These are phyloP conservation scores for Centaurea solstitialis DNA, from an alignment of 129 eudicot genomes.

Conservation along the genomic window DNA sequence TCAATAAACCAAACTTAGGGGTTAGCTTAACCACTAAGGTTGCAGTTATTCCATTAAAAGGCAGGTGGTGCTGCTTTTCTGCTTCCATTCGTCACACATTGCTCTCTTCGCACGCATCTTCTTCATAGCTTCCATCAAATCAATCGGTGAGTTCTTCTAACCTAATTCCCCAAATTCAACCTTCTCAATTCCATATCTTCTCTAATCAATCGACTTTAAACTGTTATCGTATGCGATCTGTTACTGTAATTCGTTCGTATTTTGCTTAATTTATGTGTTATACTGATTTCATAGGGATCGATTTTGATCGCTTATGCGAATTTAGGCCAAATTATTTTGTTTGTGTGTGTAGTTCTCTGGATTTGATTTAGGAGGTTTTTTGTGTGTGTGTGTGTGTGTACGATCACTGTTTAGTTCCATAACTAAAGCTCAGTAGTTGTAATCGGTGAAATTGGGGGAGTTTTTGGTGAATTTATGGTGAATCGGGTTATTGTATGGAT, in stretches of 20 bases:
- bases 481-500: neutral
- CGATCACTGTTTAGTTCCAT: neutral
- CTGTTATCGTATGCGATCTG: neutral
- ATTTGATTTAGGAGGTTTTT: neutral
- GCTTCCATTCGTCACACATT: conserved; percentile 4
- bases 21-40: conserved; percentile 1
- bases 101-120: conserved; percentile 16
- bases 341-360: neutral
- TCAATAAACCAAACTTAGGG: conserved; percentile 18
- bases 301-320: conserved; percentile 18
- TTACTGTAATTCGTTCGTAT: neutral
- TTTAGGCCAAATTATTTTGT: neutral
- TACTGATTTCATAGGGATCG: neutral
- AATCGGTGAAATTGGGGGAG: neutral
- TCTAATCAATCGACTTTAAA: neutral
- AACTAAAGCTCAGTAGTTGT: no score
- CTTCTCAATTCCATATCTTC: neutral
- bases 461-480: neutral
- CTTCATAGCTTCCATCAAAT: conserved; percentile 13
- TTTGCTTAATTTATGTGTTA: conserved; percentile 4
- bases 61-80: conserved; percentile 29
- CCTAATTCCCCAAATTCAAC: neutral
- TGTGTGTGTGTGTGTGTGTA: neutral
- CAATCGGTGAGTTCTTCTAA: conserved; percentile 16
- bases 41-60: conserved; percentile 17